Conservation (phyloP, 371 early-diverging fungal genomes). For the Coemansia linderi region DNA sequence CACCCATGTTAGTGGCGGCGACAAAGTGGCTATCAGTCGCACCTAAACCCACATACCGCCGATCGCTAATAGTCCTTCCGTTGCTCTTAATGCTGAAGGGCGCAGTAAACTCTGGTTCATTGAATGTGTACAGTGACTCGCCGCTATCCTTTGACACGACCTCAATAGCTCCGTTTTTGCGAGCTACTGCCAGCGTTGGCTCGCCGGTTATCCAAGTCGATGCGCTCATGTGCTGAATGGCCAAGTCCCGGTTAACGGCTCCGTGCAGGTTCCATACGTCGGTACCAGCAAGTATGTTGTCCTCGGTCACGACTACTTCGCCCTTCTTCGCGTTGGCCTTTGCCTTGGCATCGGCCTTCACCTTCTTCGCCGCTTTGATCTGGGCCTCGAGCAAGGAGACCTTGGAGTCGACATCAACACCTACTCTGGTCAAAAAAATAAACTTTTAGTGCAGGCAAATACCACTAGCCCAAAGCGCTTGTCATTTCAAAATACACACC, state of each 20-base stretch:
- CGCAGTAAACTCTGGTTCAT: conserved; percentile 30
- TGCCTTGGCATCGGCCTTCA: conserved; percentile 31
- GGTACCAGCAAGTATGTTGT: conserved; percentile 24
- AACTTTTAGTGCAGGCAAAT: not conserved
- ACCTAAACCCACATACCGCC: conserved; percentile 45
- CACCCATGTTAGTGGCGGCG: conserved; percentile 51
- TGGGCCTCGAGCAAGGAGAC: conserved; percentile 47
- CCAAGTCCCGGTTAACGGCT: conserved; percentile 17
- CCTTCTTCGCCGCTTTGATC: conserved; percentile 44
- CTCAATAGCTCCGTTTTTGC: conserved; percentile 44
- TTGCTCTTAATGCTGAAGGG: conserved; percentile 23
- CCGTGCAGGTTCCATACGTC: conserved; percentile 31
- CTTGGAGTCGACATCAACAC: conserved; percentile 42
- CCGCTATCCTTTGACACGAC: conserved; percentile 28
- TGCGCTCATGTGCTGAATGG: conserved; percentile 39
- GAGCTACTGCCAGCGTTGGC: conserved; percentile 31
- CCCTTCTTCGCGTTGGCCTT: conserved; percentile 19
- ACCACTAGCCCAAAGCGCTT: not conserved
- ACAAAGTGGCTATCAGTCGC: conserved; percentile 24
- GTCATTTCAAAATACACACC: conserved; percentile 7
- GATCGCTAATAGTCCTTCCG: conserved; percentile 27
- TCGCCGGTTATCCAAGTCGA: conserved; percentile 12
- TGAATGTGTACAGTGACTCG: conserved; percentile 14
- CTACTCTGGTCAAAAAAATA: not conserved
- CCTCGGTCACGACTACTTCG: conserved; percentile 17